Base-by-base conservation (phyloP, 768 basidiomycete genomes). In the Lactarius akahatsu region DNA sequence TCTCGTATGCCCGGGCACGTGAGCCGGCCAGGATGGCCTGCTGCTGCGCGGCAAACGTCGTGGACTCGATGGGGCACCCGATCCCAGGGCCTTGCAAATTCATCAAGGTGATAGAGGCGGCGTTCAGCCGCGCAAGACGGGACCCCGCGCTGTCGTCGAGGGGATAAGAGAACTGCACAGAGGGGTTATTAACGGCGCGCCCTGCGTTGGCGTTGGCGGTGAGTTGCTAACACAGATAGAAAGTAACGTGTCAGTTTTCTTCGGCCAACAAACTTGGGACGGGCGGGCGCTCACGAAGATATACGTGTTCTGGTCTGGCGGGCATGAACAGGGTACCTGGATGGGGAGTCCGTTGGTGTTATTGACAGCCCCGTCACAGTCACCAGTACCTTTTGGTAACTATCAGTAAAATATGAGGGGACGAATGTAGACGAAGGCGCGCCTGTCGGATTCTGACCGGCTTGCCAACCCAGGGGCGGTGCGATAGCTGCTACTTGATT, bases 51-150 rank as follows among this genome's bases (percentile, higher is more conserved):
- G 36, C 50, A 36, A 74, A 63, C 16, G 73, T 73, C 7, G 73
- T 74, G 16, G 69, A 64, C 8, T 60, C 71, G 65, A 70, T 66
- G 3, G 73, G 72, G 58, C 73, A 73, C 26, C 74, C 74, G 26
- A 61, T 36, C 26, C 75, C 75, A 5, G 73, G 65, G 11, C 74
- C 74, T 26, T 67, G 61, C 4, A 76, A 59, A 64, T 75, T 76
- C 69, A 75, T 75, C 34, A 75, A 59, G 13, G 74, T 74, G 34
- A 72, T 69, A 32, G 68, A 32, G 15, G 71, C 68, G 47, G 75
- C 72, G 8, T 63, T 69, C 57, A 74, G 70, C 9, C 75, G 72
- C 6, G 70, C 67, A 30, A 57, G 59, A 63, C 70, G 68, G 13
- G 67, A 69, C n/a, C 57, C 59, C 30, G 61, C 41, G 50, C 65